A percentile compares a stretch with the other conserved stretches of the same genome.
Conservation (phyloP, 306 rosid genomes). For the Castanea mollissima region DNA sequence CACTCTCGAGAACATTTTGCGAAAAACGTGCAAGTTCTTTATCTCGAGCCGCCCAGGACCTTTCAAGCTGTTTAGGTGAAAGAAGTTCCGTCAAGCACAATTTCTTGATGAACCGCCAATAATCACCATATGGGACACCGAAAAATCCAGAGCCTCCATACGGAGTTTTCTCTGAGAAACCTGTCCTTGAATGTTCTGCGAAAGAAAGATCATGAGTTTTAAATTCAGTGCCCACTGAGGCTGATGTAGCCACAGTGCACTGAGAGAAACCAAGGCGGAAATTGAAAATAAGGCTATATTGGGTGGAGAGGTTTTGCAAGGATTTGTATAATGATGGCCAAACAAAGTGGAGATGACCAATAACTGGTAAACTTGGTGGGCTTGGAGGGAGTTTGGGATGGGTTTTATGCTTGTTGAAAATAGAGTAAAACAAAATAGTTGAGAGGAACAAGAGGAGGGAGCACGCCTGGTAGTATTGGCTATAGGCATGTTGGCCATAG, state of each 20-base stretch:
- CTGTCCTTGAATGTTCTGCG: slow-evolving; percentile 31
- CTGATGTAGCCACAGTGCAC: slow-evolving; percentile 32
- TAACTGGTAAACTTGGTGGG: slow-evolving; percentile 36
- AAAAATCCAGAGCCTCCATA: slow-evolving; percentile 37
- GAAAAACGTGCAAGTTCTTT: slow-evolving; percentile 2
- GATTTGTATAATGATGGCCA: slow-evolving; percentile 28
- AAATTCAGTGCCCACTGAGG: slow-evolving; percentile 40
- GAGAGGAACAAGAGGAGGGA: slow-evolving; percentile 11
- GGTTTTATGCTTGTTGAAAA: neutral
- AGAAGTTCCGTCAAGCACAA: slow-evolving; percentile 40
- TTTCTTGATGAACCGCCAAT: slow-evolving; percentile 52
- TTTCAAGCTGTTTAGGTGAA: slow-evolving; percentile 1
- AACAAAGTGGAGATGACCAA: slow-evolving; percentile 49
- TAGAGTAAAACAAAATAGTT: neutral
- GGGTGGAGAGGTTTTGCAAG: slow-evolving; percentile 33
- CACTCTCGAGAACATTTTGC: slow-evolving; percentile 17
- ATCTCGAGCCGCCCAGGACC: neutral
- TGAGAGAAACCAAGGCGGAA: slow-evolving; percentile 38
- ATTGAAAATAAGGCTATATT: slow-evolving; percentile 37
- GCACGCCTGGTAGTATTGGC: slow-evolving; percentile 7
- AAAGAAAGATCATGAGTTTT: slow-evolving; percentile 43
- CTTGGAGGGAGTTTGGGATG: slow-evolving; percentile 28
- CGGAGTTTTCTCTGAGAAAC: slow-evolving; percentile 40
- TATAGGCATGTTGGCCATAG: neutral
- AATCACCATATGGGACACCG: slow-evolving; percentile 42